Base-by-base conservation (phyloP, 202 grass and related monocot species). In the Hordeum pubiflorum region DNA sequence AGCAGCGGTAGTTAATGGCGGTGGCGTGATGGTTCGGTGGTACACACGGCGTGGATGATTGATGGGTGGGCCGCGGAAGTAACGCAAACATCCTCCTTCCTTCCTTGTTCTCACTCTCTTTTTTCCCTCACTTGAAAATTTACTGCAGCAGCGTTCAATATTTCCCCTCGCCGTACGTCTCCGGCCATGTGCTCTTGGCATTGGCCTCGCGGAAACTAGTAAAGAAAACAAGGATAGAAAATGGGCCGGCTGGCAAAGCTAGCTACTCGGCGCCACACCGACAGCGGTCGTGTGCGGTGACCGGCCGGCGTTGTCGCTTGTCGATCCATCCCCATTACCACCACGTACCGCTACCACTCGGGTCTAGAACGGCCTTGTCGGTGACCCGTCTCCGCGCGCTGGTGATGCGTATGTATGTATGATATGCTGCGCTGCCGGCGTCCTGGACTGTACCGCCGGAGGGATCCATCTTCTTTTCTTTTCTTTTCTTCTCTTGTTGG, bases 11-110 rank as follows among this genome's bases (percentile, higher is more conserved):
- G 79, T 82, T 82, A 78, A 61, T 74, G 79, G 58, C 52, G 82
- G 58, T 12, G 73, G 46, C 73, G 66, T 52, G 83, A 86, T 74
- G 83, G 83, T 89, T 86, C 66, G 78, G 87, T 86, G 87, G 87
- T 67, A 78, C 87, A 33, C 87, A 74, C 87, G 83, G 83, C 79
- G 27, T 82, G 87, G 79, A 75, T 38, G 63, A 79, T 74, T 15
- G 26, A 20, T 77, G 85, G 73, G 83, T 20, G 72, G 76, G 26
- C 26, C 10, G 72, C 13, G 9, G 48, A 20, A 63, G 58, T 20
- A 52, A 69, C 23, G 78, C 61, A 9, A 72, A 52, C 83, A 64
- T 58, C 68, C 67, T 86, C 60, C 59, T 48, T 38, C 60, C 77
- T 75, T 36, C 18, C 58, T 12, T 48, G 9, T 20, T 22, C 3